A percentile compares a stretch with the other conserved stretches of the same genome.
Conservation (phyloP, 2,329 filamentous ascomycete species). For the Ceratocystis papillata region DNA sequence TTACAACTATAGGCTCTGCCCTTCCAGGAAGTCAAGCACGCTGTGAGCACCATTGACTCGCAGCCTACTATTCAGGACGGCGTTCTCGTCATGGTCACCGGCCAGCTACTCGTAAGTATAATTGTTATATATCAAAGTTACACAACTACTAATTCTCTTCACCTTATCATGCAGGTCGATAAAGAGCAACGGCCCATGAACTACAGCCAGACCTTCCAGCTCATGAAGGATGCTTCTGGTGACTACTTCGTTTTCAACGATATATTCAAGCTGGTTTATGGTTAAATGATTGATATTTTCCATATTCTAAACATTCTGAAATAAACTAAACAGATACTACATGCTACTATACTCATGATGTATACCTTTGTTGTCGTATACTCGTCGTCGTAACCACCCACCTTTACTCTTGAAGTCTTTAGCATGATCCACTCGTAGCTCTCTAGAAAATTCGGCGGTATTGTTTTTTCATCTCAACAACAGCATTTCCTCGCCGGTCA, state of each 20-base stretch:
- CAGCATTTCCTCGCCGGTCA: no score
- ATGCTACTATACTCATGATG: not conserved
- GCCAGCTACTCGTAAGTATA: conserved; percentile 61
- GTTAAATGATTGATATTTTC: conserved; percentile 30
- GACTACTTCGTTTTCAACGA: conserved; percentile 89
- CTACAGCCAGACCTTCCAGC: conserved; percentile 84
- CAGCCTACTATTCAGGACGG: conserved; percentile 61
- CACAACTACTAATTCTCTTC: not conserved
- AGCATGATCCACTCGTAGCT: no score
- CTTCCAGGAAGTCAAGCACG: conserved; percentile 71
- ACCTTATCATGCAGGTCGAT: conserved; percentile 52
- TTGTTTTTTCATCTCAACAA: no score
- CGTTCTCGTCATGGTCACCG: conserved; percentile 81
- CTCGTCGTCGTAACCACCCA: no score
- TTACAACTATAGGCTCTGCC: conserved; percentile 51
- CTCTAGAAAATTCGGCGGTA: no score
- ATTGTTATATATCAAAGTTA: conserved; percentile 2
- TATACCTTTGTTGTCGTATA: no score
- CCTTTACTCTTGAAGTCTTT: no score
- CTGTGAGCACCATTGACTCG: conserved; percentile 65
- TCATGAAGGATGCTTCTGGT: conserved; percentile 53
- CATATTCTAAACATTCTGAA: not conserved
- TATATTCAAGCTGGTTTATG: conserved; percentile 81
- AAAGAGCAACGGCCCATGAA: conserved; percentile 78
- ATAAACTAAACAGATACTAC: not conserved